A percentile compares a stretch with the other conserved stretches of the same genome.
Evolutionary conservation across 495 filamentous ascomycete genomes (phyloP).

Genomic region (Recurvomyces mirabilis): DNA sequence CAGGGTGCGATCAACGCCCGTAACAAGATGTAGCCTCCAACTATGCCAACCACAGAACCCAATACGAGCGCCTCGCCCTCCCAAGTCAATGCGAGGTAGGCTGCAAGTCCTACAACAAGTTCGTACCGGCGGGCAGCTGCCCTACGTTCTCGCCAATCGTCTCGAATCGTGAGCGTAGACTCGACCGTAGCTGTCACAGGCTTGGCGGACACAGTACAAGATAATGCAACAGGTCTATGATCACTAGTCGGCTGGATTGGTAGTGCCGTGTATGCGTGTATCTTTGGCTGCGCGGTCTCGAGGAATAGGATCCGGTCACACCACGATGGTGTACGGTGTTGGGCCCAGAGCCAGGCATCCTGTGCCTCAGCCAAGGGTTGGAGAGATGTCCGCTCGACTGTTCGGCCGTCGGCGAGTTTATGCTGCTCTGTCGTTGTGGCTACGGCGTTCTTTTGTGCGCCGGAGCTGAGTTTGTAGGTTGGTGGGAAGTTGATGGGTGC

Average conservation of each 20-base stretch:
- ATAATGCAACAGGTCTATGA: slow-evolving; percentile 69
- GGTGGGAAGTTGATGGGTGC: slow-evolving; percentile 69
- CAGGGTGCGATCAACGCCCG: slow-evolving; percentile 11
- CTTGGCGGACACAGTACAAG: slow-evolving; percentile 45
- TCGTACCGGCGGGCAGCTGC: slow-evolving; percentile 44
- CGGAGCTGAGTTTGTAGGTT: slow-evolving; percentile 69
- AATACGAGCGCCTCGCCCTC: slow-evolving; percentile 45
- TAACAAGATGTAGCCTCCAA: slow-evolving; percentile 14
- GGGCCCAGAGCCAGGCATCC: slow-evolving; percentile 64
- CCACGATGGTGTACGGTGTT: slow-evolving; percentile 82
- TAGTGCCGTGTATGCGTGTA: slow-evolving; percentile 57
- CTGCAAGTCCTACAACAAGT: slow-evolving; percentile 44
- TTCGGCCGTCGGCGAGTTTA: slow-evolving; percentile 5
- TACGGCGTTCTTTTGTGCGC: slow-evolving; percentile 28
- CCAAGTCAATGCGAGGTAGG: slow-evolving; percentile 50
- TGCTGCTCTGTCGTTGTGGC: slow-evolving; percentile 16
- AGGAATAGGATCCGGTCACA: slow-evolving; percentile 82
- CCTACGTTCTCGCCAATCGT: slow-evolving; percentile 39
- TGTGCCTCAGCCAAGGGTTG: slow-evolving; percentile 2
- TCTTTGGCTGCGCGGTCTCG: slow-evolving; percentile 20
- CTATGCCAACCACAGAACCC: slow-evolving; percentile 8
- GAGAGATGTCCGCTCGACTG: slow-evolving; percentile 22
- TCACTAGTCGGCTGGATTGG: slow-evolving; percentile 69
- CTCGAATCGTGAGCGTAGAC: slow-evolving; percentile 46
- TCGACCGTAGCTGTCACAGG: slow-evolving; percentile 24